Evolutionary conservation across 345 rosid species (phyloP), one percentile per base, ranked within the genome.

Genomic region (Rubroshorea leprosula): DNA sequence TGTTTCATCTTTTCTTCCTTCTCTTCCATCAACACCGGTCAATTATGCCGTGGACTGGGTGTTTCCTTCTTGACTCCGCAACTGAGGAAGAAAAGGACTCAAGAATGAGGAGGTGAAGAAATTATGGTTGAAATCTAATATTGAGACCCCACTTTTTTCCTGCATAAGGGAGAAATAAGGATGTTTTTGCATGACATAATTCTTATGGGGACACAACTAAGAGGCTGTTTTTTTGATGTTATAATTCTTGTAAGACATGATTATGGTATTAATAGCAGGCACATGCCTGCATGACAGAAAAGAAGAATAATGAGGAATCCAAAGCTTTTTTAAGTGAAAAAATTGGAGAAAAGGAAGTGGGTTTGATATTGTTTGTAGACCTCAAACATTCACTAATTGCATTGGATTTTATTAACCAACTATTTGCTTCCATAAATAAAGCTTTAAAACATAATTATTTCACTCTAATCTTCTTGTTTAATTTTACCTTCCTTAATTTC

Each of bases 21-120:
- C 35, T 3, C 35, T 13, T 6, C 41, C 41, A 35, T 1, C 7
- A 35, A 35, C 7, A 35, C 71, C 62, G 47, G 78, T 65, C 79
- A 72, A 75, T 77, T 61, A 77, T 75, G 75, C 50, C 12, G 5
- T 57, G 69, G 72, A 59, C 71, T 58, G 50, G 17, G 41, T 44
- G 69, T 22, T 70, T 80, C 59, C 82, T 80, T 80, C 72, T 77
- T 77, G 82, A 80, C 82, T 77, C 80, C 69, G 82, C 85, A 68
- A 80, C 76, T 39, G 18, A 49, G 58, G 45, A 72, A 38, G 43
- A 70, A 57, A 74, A 44, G 51, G 69, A 67, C 58, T 17, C 12
- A 52, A 62, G 18, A 8, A 18, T 8, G 39, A 52, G 14, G 6
- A 24, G 19, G n/a, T 15, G n/a, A 25, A 22, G 15, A 49, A 24